phyloP scores from a whole-genome alignment of 2,329 filamentous ascomycete genomes.

The Shiraia sp. region DNA sequence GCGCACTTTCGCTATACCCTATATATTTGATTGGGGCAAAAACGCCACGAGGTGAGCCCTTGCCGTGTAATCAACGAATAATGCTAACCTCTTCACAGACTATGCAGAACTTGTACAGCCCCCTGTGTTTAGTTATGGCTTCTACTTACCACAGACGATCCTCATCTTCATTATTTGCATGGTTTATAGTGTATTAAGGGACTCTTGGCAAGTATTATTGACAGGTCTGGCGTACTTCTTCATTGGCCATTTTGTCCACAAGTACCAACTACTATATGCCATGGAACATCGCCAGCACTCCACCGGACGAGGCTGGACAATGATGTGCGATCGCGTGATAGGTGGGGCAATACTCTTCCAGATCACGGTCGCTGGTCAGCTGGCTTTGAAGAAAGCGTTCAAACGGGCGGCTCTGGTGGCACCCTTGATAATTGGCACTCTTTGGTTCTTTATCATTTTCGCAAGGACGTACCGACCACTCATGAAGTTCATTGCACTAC shows the following conservation, averaged over 20 bases:
- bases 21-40: constrained; percentile 76
- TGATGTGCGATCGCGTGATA: constrained; percentile 92
- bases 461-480: constrained; percentile 80
- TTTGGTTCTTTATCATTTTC: constrained; percentile 90
- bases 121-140: constrained; percentile 91
- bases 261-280: constrained; percentile 95
- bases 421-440: constrained; percentile 76
- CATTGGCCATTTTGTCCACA: constrained; percentile 87
- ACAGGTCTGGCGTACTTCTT: constrained; percentile 82
- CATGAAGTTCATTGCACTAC: constrained; percentile 88
- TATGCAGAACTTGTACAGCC: constrained; percentile 81
- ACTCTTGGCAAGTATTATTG: constrained; percentile 78
- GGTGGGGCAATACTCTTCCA: constrained; percentile 88
- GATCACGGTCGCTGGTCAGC: constrained; percentile 83
- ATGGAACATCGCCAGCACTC: constrained; percentile 98
- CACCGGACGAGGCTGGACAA: constrained; percentile 91
- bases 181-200: constrained; percentile 85
- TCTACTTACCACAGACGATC: constrained; percentile 90
- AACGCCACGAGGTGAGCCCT: constrained; percentile 68
- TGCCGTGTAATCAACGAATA: not conserved
- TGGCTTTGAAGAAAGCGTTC: constrained; percentile 75
- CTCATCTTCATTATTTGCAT: constrained; percentile 94
- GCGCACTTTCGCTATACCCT: constrained; percentile 81
- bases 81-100: constrained; percentile 54
- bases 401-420: constrained; percentile 72